phyloP scores from a whole-genome alignment of 139 green algal genomes.

The Asterochloris sp. region DNA sequence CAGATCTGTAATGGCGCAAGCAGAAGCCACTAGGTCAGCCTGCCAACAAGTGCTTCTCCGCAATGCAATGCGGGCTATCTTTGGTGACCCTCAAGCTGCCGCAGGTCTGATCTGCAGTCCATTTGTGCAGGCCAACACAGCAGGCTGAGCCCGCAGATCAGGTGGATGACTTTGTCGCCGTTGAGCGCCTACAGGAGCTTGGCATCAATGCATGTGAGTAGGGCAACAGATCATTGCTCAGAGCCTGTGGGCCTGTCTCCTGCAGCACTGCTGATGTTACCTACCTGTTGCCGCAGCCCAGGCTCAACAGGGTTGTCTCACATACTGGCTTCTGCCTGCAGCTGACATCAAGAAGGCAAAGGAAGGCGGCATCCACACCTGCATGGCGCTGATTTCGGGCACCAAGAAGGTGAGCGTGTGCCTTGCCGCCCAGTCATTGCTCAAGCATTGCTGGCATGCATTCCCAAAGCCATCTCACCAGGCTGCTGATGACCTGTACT shows the following conservation, averaged over 20 bases:
- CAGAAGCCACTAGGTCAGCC: no score
- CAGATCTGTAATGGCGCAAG: no score
- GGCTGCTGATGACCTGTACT: not conserved
- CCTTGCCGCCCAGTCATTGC: no score
- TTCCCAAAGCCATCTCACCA: not conserved
- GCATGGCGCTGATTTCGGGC: constrained; percentile 75
- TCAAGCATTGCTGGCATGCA: not conserved
- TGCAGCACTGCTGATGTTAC: no score
- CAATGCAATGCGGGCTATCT: no score
- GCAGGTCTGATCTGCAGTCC: not conserved
- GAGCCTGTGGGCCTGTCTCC: not conserved
- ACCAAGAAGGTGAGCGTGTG: constrained; percentile 61
- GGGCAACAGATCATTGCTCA: not conserved
- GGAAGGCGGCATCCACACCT: constrained; percentile 79
- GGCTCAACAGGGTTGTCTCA: not conserved
- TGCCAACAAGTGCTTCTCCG: no score
- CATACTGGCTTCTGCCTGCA: constrained; percentile 15
- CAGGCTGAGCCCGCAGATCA: constrained; percentile 16
- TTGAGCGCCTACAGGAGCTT: constrained; percentile 67
- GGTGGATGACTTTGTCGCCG: constrained; percentile 47
- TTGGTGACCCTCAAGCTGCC: no score
- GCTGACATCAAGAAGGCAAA: constrained; percentile 90
- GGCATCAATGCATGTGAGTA: constrained; percentile 56
- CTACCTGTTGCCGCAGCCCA: not conserved
- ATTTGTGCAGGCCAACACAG: constrained; percentile 5